Evolutionary conservation across 2,329 filamentous ascomycete genomes (phyloP), one percentile per base, ranked within the genome.

Genomic region (Metarhizium brunneum): DNA sequence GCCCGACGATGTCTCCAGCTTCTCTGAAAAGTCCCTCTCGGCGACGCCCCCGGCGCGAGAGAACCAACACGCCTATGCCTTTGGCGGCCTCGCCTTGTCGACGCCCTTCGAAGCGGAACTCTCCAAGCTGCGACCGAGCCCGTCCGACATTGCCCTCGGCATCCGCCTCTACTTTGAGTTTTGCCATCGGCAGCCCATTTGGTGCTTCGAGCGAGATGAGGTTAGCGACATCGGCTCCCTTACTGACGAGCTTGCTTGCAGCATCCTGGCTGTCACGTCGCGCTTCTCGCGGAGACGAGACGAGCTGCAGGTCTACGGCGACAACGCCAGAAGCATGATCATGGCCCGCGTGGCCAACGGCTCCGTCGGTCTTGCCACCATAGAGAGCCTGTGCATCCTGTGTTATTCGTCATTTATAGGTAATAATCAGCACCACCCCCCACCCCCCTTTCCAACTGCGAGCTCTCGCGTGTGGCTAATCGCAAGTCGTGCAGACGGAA

Each of bases 261-360:
- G 71, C 56, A 72, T 75, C 51, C 60, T 75, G 40, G 69, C 71
- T 1, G 53, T 75, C 48, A 73, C 71, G 0, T 64, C 70, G 52
- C 70, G 72, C 18, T 75, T 72, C 59, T 70, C 69, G 2, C 65
- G 70, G 2, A 69, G 64, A 43, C 59, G 65, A 6, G 65, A 71
- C 10, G 66, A 69, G 49, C 53, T 66, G 13, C 68, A 67, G 55
- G 54, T 68, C 5, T 71, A 72, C 45, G 65, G 67, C 47, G 70
- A 70, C 51, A 71, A 67, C 64, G 76, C 70, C 45, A 73, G 65
- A 65, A 73, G 63, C 55, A 63, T 70, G 59, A 71, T 68, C 59
- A 79, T 79, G 76, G 68, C 77, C 5, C 74, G 76, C 20, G 73
- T 80, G 40, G 76, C 77, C 1, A 77, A 77, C 56, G 77, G 77